Evolutionary conservation across 345 rosid genomes (phyloP), one percentile per base, ranked within the genome.

Genomic region (Excoecaria cochinchinensis): DNA sequence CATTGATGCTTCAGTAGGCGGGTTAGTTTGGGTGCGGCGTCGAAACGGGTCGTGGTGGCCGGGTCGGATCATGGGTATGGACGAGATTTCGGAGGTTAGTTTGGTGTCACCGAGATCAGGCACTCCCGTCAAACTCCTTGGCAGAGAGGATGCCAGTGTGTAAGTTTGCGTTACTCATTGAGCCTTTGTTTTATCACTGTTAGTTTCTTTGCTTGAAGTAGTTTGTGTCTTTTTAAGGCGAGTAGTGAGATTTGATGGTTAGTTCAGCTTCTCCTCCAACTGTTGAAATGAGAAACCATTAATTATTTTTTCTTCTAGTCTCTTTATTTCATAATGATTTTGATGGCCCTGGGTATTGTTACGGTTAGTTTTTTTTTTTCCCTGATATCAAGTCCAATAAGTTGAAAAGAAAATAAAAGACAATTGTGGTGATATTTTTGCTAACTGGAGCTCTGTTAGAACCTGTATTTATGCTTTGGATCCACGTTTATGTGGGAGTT

Each of bases 11-110:
- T 87, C 97, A 8, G 93, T 96, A 50, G 99, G 99, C 17, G 86
- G 94, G 65, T 84, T 96, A 83, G 99, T 96, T 40, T 96, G 99
- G 99, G 98, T 96, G 61, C 92, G 97, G 16, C 90, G 98, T 58
- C 84, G 99, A 79, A 96, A 96, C 80, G 98, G 98, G 42, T 92
- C 99, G 13, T 96, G 99, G 99, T 96, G 99, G 99, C 99, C 99
- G 1, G 99, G 97, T 63, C 90, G 89, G 84, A 90, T 89, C 77
- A 79, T 96, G 86, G 83, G 88, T 62, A 82, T 82, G 14, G 90
- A 93, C n/a, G 91, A 96, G 79, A 73, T 96, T 64, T 84, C 94
- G 58, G 92, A 90, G 56, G 85, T 84, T 56, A 90, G 91, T 74
- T 82, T 90, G 87, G 90, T 87, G 72, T 88, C 97, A 39, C 90